These are phyloP conservation scores for Byssoonygena ceratinophila DNA, from an alignment of 2,329 filamentous ascomycete species.

Conservation along the genomic window DNA sequence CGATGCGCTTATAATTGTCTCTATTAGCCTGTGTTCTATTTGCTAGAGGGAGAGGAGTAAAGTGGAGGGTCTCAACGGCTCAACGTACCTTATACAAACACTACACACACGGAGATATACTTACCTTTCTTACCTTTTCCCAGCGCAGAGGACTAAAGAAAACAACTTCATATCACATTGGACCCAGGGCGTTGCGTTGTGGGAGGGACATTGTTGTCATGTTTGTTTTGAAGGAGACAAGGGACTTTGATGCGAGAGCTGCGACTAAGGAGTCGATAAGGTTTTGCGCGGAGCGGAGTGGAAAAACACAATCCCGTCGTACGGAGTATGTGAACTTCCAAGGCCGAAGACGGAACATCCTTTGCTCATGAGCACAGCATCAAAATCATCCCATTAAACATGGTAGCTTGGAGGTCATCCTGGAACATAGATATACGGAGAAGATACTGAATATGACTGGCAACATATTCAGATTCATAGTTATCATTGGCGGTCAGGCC, in stretches of 20 bases:
- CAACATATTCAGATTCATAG: too few relatives aligned
- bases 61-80: background rate
- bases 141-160: background rate
- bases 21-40: background rate
- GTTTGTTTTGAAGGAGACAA: conserved; percentile 5
- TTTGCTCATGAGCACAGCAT: too few relatives aligned
- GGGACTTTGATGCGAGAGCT: background rate
- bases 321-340: too few relatives aligned
- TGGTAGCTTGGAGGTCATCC: too few relatives aligned
- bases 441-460: too few relatives aligned
- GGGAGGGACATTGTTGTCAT: background rate
- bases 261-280: too few relatives aligned
- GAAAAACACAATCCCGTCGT: too few relatives aligned
- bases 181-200: background rate
- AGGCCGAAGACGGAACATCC: too few relatives aligned
- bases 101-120: conserved; percentile 13
- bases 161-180: background rate
- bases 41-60: background rate
- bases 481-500: too few relatives aligned
- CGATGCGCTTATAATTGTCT: background rate
- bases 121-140: conserved; percentile 16
- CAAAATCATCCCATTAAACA: too few relatives aligned
- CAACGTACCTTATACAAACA: conserved; percentile 18
- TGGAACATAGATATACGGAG: too few relatives aligned
- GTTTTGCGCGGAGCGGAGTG: too few relatives aligned